Percentiles rank a stretch among this genome's conserved stretches.
Evolutionary conservation across 345 rosid species (phyloP).

Genomic region (Anastatica hierochuntica): DNA sequence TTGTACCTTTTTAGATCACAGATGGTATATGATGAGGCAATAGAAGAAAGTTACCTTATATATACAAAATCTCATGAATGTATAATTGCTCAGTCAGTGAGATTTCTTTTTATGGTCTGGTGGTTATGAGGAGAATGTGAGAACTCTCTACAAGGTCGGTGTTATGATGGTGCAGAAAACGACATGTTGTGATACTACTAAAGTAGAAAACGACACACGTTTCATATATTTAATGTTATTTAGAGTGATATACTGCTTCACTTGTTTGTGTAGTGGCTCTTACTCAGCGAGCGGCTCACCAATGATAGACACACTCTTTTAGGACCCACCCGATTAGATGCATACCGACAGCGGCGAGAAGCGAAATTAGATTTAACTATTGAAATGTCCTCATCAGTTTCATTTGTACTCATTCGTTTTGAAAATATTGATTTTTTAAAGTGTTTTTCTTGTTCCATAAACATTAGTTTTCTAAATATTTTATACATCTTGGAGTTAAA

Average conservation of each 20-base stretch:
- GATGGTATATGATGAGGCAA: slow-evolving; percentile 11
- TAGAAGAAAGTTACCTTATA: slow-evolving; percentile 13
- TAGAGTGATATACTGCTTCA: background rate
- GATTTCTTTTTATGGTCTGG: background rate
- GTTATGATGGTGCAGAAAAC: no score
- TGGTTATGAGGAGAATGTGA: no score
- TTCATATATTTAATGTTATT: background rate
- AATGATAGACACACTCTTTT: slow-evolving; percentile 10
- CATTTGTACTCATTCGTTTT: no score
- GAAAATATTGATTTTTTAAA: no score
- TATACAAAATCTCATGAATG: background rate
- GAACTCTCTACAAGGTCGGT: no score
- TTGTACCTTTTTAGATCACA: slow-evolving; percentile 10
- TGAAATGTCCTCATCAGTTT: no score
- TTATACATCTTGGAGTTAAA: no score
- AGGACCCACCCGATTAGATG: slow-evolving; percentile 6
- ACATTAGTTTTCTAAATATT: no score
- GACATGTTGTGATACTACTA: no score
- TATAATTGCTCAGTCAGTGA: slow-evolving; percentile 1
- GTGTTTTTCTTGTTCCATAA: no score
- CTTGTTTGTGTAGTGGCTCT: slow-evolving; percentile 8
- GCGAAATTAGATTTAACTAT: no score
- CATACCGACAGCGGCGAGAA: background rate
- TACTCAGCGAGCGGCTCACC: slow-evolving; percentile 5
- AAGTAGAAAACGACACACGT: no score